Evolutionary conservation across 2,329 filamentous ascomycete species (phyloP).

Genomic region (Emydomyces testavorans): DNA sequence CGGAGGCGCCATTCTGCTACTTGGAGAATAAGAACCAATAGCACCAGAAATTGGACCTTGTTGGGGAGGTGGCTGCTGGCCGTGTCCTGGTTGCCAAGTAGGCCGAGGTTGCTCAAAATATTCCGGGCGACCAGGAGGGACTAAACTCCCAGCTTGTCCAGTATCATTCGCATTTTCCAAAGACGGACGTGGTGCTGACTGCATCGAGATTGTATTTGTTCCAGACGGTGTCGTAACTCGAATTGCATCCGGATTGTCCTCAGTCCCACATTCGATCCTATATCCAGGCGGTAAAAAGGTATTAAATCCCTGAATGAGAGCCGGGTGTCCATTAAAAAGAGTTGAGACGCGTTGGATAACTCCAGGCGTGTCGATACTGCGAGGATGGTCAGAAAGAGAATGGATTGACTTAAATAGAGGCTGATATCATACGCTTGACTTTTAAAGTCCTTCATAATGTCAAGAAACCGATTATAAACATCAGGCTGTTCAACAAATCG

Average conservation of each 20-base stretch:
- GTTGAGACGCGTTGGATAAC: conserved; percentile 95
- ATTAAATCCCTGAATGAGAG: conserved; percentile 93
- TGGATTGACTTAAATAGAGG: conserved; percentile 5
- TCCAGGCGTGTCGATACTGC: conserved; percentile 82
- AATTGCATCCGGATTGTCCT: conserved; percentile 90
- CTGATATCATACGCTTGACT: conserved; percentile 65
- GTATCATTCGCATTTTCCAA: conserved; percentile 25
- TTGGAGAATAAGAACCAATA: conserved; percentile 33
- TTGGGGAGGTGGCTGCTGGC: conserved; percentile 19
- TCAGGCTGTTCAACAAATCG: conserved; percentile 95
- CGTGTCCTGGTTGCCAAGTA: conserved; percentile 25
- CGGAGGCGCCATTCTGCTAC: conserved; percentile 28
- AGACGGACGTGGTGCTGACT: conserved; percentile 31
- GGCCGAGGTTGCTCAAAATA: conserved; percentile 33
- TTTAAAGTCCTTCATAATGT: conserved; percentile 99
- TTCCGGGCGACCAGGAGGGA: conserved; percentile 27
- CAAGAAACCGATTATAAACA: conserved; percentile 91
- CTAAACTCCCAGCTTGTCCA: conserved; percentile 24
- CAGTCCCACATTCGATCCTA: conserved; percentile 87
- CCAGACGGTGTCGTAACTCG: conserved; percentile 94
- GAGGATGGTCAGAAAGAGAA: conserved; percentile 10
- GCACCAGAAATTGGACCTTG: conserved; percentile 17
- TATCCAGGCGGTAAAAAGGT: conserved; percentile 94
- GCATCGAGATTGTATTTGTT: conserved; percentile 87
- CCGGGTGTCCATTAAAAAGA: conserved; percentile 89